Percentiles rank a stretch among this genome's conserved stretches.
phyloP scores from a whole-genome alignment of 106 monocot species.

The Platanthera guangdongensis region DNA sequence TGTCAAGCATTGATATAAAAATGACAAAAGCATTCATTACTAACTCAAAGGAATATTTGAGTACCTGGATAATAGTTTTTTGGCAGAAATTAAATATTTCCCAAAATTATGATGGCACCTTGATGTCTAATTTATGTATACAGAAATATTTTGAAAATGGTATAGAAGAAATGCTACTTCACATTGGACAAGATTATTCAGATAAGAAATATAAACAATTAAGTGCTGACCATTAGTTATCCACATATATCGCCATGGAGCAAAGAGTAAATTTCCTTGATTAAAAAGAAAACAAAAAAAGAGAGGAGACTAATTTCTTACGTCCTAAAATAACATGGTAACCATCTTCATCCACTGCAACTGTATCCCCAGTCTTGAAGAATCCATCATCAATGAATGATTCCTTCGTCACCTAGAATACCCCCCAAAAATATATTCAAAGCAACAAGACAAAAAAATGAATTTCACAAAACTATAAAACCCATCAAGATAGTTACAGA shows the following conservation, averaged over 20 bases:
- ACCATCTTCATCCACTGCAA: slow-evolving; percentile 82
- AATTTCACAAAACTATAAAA: no score
- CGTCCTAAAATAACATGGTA: slow-evolving; percentile 92
- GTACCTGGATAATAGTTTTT: background rate
- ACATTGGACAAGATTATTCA: background rate
- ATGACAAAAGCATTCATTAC: background rate
- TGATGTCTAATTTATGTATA: background rate
- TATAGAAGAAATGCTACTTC: background rate
- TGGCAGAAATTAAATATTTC: background rate
- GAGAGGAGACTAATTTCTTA: slow-evolving; percentile 35
- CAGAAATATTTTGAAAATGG: background rate
- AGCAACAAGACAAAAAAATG: no score
- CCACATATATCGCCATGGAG: background rate
- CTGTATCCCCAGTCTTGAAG: slow-evolving; percentile 98
- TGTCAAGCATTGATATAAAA: background rate
- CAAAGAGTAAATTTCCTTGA: background rate
- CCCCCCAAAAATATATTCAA: background rate
- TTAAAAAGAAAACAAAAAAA: slow-evolving; percentile 5
- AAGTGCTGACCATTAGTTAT: background rate
- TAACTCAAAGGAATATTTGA: background rate
- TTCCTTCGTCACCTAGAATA: slow-evolving; percentile 55
- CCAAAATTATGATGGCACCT: background rate
- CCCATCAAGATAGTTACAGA: no score
- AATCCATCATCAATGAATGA: slow-evolving; percentile 88
- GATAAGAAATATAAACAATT: background rate